phyloP scores from a whole-genome alignment of 1,284 basidiomycete genomes.

The Leccinum subatratum region DNA sequence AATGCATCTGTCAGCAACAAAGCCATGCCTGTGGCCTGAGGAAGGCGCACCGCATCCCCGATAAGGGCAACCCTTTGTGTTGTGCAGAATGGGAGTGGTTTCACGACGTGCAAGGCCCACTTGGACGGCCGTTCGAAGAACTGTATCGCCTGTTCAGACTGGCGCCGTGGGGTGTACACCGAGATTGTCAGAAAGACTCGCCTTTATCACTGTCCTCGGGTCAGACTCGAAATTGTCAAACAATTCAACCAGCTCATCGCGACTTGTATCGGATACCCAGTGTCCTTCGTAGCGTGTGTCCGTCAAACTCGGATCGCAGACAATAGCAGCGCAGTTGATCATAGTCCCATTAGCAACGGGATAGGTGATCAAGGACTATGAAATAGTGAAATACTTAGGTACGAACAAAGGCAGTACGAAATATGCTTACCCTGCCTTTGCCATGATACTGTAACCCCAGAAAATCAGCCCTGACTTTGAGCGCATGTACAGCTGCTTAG shows the following conservation, averaged over 20 bases:
- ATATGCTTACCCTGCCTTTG: conserved; percentile 4
- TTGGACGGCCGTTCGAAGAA: conserved; percentile 20
- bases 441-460: not conserved
- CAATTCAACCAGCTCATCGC: conserved; percentile 27
- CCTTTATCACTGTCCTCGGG: conserved; percentile 38
- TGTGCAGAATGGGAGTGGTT: conserved; percentile 31
- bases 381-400: conserved; percentile 26
- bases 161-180: not conserved
- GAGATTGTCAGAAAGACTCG: conserved; percentile 15
- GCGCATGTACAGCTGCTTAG: not conserved
- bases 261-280: conserved; percentile 33
- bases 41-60: conserved; percentile 35
- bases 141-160: conserved; percentile 4
- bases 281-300: conserved; percentile 34
- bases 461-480: not conserved
- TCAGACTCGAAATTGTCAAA: conserved; percentile 44
- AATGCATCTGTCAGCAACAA: not conserved
- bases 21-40: not conserved
- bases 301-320: conserved; percentile 34
- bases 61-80: conserved; percentile 32
- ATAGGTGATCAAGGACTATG: conserved; percentile 40
- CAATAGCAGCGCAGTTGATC: conserved; percentile 42
- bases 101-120: conserved; percentile 33
- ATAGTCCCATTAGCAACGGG: conserved; percentile 39
- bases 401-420: not conserved